phyloP scores from a whole-genome alignment of 2,329 filamentous ascomycete species.

The Fusarium transvaalense region DNA sequence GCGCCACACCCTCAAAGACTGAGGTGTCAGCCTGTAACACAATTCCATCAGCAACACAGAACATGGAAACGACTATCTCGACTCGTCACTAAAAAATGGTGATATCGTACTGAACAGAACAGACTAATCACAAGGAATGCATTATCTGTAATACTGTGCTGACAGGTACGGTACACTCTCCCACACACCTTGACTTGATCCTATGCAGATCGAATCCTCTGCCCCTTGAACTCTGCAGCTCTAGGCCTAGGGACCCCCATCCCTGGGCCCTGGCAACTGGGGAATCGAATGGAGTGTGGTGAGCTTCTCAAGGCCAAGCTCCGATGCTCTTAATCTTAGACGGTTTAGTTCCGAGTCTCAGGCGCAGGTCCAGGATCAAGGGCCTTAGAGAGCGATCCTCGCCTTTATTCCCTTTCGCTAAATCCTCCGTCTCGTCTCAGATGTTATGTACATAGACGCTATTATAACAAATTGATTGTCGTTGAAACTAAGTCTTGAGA shows the following conservation, averaged over 20 bases:
- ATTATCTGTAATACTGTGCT: no score
- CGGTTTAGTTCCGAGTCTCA: constrained; percentile 25
- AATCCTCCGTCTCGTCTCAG: no score
- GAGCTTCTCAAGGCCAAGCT: constrained; percentile 29
- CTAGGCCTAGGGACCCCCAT: constrained; percentile 14
- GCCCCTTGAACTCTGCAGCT: constrained; percentile 18
- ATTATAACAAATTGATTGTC: constrained; percentile 26
- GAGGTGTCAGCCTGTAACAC: constrained; percentile 18
- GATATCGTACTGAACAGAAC: background rate
- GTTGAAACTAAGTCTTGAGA: constrained; percentile 19
- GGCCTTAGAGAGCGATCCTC: constrained; percentile 9
- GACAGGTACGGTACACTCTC: background rate
- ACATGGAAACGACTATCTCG: background rate
- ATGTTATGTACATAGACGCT: constrained; percentile 2
- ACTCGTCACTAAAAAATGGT: background rate
- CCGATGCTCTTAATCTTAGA: constrained; percentile 36
- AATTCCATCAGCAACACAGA: constrained; percentile 23
- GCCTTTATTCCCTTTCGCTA: constrained; percentile 29
- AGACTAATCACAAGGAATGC: background rate
- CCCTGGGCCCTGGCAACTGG: constrained; percentile 27
- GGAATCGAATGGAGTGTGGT: constrained; percentile 39
- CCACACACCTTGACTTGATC: constrained; percentile 13
- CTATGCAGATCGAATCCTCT: constrained; percentile 19
- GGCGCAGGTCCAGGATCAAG: constrained; percentile 25
- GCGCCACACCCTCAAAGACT: constrained; percentile 24